These are phyloP conservation scores for Xylariaceae sp. DNA, from an alignment of 2,329 filamentous ascomycete species.

Conservation along the genomic window DNA sequence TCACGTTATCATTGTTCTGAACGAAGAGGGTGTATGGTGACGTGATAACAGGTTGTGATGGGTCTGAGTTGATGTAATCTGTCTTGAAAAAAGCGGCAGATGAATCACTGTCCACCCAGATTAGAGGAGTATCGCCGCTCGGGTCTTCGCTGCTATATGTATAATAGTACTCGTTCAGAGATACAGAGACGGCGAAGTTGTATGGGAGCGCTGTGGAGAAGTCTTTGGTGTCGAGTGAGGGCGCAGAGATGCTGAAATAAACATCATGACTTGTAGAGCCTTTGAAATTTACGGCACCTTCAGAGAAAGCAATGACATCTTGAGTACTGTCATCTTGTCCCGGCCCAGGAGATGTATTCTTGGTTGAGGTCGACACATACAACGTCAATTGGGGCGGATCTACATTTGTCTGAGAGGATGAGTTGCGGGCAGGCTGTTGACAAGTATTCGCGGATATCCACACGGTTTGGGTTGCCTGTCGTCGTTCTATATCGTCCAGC, in stretches of 20 bases:
- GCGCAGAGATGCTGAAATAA: conserved; percentile 73
- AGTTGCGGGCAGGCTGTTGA: conserved; percentile 62
- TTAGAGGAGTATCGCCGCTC: conserved; percentile 61
- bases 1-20: conserved; percentile 55
- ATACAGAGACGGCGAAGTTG: conserved; percentile 78
- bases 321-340: conserved; percentile 42
- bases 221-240: conserved; percentile 52
- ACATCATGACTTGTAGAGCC: conserved; percentile 62
- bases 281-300: conserved; percentile 66
- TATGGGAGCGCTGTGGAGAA: conserved; percentile 59
- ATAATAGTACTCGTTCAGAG: conserved; percentile 75
- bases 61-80: conserved; percentile 60
- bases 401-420: conserved; percentile 39
- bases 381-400: conserved; percentile 70
- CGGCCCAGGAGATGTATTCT: conserved; percentile 65
- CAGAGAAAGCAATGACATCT: conserved; percentile 49
- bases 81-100: conserved; percentile 76
- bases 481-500: conserved; percentile 21
- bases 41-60: conserved; percentile 49
- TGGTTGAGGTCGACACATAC: conserved; percentile 65
- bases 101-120: conserved; percentile 82
- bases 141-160: conserved; percentile 49
- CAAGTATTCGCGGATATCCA: conserved; percentile 89
- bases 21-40: conserved; percentile 77
- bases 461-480: conserved; percentile 46